Base-by-base conservation (phyloP, 345 rosid genomes). In the Salix koriyanagi region DNA sequence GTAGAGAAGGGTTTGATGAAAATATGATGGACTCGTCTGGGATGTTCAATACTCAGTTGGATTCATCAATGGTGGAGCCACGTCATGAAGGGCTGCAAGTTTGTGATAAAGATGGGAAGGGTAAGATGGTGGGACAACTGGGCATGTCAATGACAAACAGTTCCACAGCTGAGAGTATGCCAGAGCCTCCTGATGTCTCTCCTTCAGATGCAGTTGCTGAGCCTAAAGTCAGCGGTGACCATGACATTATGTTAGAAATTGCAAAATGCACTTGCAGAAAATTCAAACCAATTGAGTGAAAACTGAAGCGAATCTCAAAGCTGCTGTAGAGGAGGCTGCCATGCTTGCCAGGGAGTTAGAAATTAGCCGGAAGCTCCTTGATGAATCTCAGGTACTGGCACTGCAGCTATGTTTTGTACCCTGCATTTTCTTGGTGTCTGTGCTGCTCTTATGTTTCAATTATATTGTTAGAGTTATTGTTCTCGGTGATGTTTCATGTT, bases 1-100 rank as follows among this genome's bases (percentile, higher is more conserved):
- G 84, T 79, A 85, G 92, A 83, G 99, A 94, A 87, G 98, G 92
- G 54, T 89, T 80, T 79, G 99, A 96, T 89, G 98, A 92, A 79
- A 90, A 92, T 78, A 92, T 96, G 99, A 79, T 92, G 91, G 99
- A 96, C 78, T 91, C 97, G 60, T 92, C 96, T 71, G 90, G 87
- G 72, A 81, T 90, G 83, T 83, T 87, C 62, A 85, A 89, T 86
- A 84, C 86, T 62, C 94, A 82, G 44, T 85, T 96, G 84, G 97
- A 93, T 79, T 93, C 97, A 19, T 89, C 96, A 39, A 92, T 96
- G 98, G 76, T 76, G 84, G 98, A 96, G 80, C 91, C 89, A 37
- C 92, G 87, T 70, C 91, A 83, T 69, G 92, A 92, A 79, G 88
- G 86, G 72, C 69, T 82, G 79, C 88, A 77, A 52, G 84, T 71